Evolutionary conservation across 2,329 filamentous ascomycete species (phyloP), one percentile per base, ranked within the genome.

Genomic region (Xylaria digitata): DNA sequence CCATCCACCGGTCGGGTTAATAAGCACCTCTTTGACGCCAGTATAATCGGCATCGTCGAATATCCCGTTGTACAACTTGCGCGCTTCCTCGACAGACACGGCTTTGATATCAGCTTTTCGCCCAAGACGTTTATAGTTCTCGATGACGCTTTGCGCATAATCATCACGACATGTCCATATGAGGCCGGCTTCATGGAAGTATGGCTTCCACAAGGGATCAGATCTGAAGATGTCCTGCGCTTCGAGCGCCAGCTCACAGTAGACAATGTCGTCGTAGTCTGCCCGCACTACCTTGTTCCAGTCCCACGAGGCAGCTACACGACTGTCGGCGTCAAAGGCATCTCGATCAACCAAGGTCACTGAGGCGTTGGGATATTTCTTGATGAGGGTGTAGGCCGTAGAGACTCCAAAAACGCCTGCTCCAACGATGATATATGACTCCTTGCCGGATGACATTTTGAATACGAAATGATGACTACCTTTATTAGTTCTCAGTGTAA

Each of bases 241-340:
- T 78, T 92, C 89, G 21, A 91, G 82, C 0, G 86, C 90, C 11
- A 92, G 82, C 53, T 84, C 77, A 76, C 86, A 88, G 80, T 92
- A 92, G 15, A 88, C 76, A 1, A 86, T 79, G 73, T 90, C 87
- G 59, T 86, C 83, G 78, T 92, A 92, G 76, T 92, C 90, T 53
- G 89, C 88, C 61, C 90, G 87, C 26, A 92, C 84, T 34, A 91
- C 89, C 78, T 92, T 92, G 81, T 91, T 92, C 85, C 89, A 89
- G 79, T 93, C 90, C 82, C 88, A 90, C 0, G 90, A 92, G 0
- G 90, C 90, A 34, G 89, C 89, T 32, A 84, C 73, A 46, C 75
- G 73, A 0, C 74, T 77, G 0, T 81, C 79, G 1, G 84, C 83
- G 23, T 86, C 84, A 57, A 79, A 83, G 2, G 83, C 80, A 65